A percentile compares a stretch with the other conserved stretches of the same genome.
phyloP scores from a whole-genome alignment of 768 basidiomycete species.

The Lactarius psammicola region DNA sequence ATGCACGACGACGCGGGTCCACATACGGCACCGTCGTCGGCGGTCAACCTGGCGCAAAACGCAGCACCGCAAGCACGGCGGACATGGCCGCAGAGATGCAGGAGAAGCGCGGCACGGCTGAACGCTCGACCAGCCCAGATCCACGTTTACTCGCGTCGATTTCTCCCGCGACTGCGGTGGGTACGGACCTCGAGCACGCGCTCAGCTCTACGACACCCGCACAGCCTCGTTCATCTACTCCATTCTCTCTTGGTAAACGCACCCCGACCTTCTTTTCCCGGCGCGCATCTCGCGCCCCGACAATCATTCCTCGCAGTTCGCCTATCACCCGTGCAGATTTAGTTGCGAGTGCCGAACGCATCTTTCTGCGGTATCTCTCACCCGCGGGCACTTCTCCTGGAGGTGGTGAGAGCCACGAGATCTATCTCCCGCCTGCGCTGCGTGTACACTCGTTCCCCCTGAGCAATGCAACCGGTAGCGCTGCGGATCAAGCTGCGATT shows the following conservation, averaged over 20 bases:
- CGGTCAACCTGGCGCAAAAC: constrained; percentile 60
- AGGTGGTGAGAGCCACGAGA: constrained; percentile 90
- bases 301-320: constrained; percentile 86
- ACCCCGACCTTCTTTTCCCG: constrained; percentile 78
- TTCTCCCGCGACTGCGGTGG: constrained; percentile 49
- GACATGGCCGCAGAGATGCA: constrained; percentile 61
- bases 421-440: constrained; percentile 91
- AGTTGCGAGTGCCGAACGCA: constrained; percentile 91
- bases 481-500: constrained; percentile 68
- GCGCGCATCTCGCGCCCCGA: constrained; percentile 89
- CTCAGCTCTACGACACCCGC: constrained; percentile 16
- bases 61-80: constrained; percentile 79
- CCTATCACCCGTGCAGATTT: constrained; percentile 90
- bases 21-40: constrained; percentile 92
- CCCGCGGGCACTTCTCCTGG: constrained; percentile 73
- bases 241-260: constrained; percentile 72
- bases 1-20: constrained; percentile 86
- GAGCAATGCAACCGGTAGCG: constrained; percentile 68
- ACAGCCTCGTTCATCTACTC: constrained; percentile 68
- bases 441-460: constrained; percentile 91
- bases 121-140: constrained; percentile 46
- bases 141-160: constrained; percentile 47
- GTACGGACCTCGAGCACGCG: constrained; percentile 40
- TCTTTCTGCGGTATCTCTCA: constrained; percentile 91
- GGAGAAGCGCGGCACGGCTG: constrained; percentile 64